Conservation (phyloP, 345 rosid genomes). For the Lepidium aucheri region DNA sequence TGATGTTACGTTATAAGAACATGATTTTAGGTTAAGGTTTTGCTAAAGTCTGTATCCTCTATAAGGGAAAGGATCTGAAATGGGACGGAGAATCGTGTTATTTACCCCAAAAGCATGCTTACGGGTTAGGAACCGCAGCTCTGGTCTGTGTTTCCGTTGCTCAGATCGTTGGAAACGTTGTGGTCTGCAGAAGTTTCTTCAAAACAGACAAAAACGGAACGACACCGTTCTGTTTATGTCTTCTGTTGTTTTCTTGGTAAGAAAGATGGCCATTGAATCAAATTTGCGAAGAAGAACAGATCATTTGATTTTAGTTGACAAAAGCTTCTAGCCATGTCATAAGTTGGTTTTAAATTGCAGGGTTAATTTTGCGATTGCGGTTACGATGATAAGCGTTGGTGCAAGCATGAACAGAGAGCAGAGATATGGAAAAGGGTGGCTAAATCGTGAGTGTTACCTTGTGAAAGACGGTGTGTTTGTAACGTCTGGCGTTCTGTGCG, state of each 20-base stretch:
- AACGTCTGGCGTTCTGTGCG: constrained; percentile 37
- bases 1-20: neutral
- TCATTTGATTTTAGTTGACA: neutral
- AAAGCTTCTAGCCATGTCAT: neutral
- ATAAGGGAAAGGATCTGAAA: constrained; percentile 51
- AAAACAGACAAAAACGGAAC: constrained; percentile 7
- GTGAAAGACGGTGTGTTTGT: constrained; percentile 53
- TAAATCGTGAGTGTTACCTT: constrained; percentile 59
- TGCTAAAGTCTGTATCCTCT: neutral
- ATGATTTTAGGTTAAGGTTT: neutral
- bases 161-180: constrained; percentile 43
- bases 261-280: neutral
- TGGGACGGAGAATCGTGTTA: constrained; percentile 58
- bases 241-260: constrained; percentile 60
- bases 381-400: constrained; percentile 35
- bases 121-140: constrained; percentile 47
- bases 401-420: constrained; percentile 70
- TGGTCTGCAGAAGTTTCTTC: constrained; percentile 30
- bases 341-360: constrained; percentile 23
- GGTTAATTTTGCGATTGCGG: constrained; percentile 50
- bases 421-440: constrained; percentile 64
- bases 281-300: neutral
- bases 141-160: constrained; percentile 39
- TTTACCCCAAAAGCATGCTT: constrained; percentile 45
- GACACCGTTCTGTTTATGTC: constrained; percentile 14